Base-by-base conservation (phyloP, 2,329 filamentous ascomycete species). In the Immersiporthe knoxdaviesiana region DNA sequence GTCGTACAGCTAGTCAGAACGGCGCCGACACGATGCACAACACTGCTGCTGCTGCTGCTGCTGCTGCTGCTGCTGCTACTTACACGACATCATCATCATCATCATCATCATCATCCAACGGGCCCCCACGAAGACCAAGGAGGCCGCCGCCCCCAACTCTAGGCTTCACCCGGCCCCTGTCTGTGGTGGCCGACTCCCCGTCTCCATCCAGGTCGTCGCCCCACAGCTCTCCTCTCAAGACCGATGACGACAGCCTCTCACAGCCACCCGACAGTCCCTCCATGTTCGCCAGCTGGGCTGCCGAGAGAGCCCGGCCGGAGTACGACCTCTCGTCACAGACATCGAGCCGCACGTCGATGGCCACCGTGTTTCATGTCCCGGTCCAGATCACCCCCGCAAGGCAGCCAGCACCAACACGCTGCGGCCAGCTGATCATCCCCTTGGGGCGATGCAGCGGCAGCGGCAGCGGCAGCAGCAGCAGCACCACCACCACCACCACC, bases 111-210 rank as follows among this genome's bases (percentile, higher is more conserved):
- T n/a, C n/a, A n/a, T n/a, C n/a, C n/a, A 61, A 54, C n/a, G 76
- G 77, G 61, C 58, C 71, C 10, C 61, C 72, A 12, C 61, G 70
- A 32, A 67, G 67, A 47, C 68, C 59, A 12, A 65, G 81, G 61
- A 81, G 79, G 50, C 77, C 79, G 21, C 82, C 84, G 2, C 84
- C 85, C 1, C 82, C 84, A 1, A 79, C 82, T 0, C 76, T 87
- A 52, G 77, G 81, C 35, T 81, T 84, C 69, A 82, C 85, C 1
- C 81, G 85, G 7, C 84, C 85, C 1, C 76, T 88, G 12, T 88
- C 86, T 1, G 82, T 86, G 61, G 85, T 88, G 2, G 77, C 83
- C 65, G 86, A 88, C 69, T 82, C 86, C 60, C 84, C 84, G 1
- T 69, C 72, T 18, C 72, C 73, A 8, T 72, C 74, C 24, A 68